A percentile compares a stretch with the other conserved stretches of the same genome.
Conservation (phyloP, 179 eudicot genomes). For the Actinidia arguta region DNA sequence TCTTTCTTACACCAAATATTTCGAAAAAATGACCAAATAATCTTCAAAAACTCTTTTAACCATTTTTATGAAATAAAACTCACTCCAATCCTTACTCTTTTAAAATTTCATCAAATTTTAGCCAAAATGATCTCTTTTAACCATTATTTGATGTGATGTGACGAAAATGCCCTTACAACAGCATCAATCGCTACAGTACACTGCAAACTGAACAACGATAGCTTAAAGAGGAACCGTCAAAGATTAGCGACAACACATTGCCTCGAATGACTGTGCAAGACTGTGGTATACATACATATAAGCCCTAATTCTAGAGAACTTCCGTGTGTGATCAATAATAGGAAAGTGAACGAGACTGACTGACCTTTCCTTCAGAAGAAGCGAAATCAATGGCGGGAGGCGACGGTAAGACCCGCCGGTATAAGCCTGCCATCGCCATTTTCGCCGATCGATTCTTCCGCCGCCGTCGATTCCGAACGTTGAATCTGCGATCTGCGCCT, state of each 20-base stretch:
- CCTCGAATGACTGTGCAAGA: not conserved
- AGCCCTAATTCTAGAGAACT: not conserved
- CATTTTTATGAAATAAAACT: no score
- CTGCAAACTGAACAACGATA: not conserved
- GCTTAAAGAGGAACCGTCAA: not conserved
- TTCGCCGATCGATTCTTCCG: conserved; percentile 5
- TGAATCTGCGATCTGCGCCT: not conserved
- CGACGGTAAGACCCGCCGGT: conserved; percentile 83
- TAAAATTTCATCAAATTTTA: no score
- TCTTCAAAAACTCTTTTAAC: no score
- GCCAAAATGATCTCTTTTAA: no score
- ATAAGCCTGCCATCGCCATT: conserved; percentile 87
- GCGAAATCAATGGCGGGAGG: conserved; percentile 96
- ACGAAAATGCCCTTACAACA: no score
- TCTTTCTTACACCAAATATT: no score
- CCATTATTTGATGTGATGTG: no score
- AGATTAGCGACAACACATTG: not conserved
- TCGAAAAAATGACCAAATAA: no score
- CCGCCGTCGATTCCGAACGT: not conserved
- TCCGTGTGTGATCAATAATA: not conserved
- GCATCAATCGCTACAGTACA: not conserved
- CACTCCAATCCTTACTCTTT: no score
- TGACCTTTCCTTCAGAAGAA: conserved; percentile 84
- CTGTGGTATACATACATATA: not conserved
- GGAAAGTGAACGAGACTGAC: not conserved